Evolutionary conservation across 2,329 filamentous ascomycete genomes (phyloP).

Genomic region (Aureobasidium leucospermi): DNA sequence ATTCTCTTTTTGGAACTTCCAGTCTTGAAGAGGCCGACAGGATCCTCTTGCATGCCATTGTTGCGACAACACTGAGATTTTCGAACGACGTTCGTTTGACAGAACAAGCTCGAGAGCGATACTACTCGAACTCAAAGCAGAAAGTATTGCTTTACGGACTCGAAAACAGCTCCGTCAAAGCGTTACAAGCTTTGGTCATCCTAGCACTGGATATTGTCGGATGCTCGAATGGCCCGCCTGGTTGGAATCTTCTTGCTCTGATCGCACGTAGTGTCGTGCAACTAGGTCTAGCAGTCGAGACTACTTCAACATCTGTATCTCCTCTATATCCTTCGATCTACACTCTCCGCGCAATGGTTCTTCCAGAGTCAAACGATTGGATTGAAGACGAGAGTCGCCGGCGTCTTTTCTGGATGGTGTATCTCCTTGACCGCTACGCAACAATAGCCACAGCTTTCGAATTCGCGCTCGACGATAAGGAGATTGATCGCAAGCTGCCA

Average conservation of each 20-base stretch:
- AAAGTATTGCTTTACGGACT: constrained; percentile 81
- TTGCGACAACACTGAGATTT: constrained; percentile 79
- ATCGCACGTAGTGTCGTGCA: constrained; percentile 87
- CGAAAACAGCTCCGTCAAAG: constrained; percentile 83
- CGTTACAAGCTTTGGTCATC: constrained; percentile 80
- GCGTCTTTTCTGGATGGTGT: constrained; percentile 90
- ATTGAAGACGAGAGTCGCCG: constrained; percentile 83
- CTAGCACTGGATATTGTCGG: constrained; percentile 78
- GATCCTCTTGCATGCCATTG: constrained; percentile 78
- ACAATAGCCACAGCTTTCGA: constrained; percentile 89
- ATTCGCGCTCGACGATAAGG: constrained; percentile 80
- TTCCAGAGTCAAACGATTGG: constrained; percentile 76
- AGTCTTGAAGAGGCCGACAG: constrained; percentile 73
- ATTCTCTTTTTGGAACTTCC: constrained; percentile 71
- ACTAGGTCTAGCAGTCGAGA: constrained; percentile 75
- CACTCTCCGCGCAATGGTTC: constrained; percentile 74
- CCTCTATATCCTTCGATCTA: constrained; percentile 81
- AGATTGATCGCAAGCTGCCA: constrained; percentile 79
- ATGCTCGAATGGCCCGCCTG: constrained; percentile 80
- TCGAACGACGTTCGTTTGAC: constrained; percentile 70
- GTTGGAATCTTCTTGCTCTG: constrained; percentile 84
- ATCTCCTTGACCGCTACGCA: constrained; percentile 80
- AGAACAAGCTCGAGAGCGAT: constrained; percentile 63
- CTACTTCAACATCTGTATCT: constrained; percentile 68
- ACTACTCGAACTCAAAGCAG: constrained; percentile 75